Base-by-base conservation (phyloP, 2,329 filamentous ascomycete genomes). In the Chalaropsis thielavioides region DNA sequence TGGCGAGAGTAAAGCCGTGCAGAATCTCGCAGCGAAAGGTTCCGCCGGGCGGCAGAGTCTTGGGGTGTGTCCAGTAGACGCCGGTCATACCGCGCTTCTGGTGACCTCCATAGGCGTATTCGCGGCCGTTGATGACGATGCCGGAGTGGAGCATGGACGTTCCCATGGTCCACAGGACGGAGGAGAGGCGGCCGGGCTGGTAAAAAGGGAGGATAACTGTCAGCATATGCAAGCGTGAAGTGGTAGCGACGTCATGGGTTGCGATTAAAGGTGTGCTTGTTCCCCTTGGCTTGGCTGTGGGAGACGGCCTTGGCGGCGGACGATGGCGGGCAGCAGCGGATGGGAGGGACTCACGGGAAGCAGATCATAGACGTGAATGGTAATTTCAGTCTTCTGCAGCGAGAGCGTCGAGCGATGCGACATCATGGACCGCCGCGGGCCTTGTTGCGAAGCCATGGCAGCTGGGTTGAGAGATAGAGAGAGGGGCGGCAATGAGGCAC, bases 81-180 rank as follows among this genome's bases (percentile, higher is more conserved):
- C 90, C 90, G 3, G 88, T 92, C 65, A 86, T 74, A 27, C 82
- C 82, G 61, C 77, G 82, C 69, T 82, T 82, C 71, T 89, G 84
- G 73, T 95, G 90, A 1, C 90, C 90, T 54, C 90, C 90, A 71
- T 90, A 95, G 24, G 90, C 90, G 72, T 94, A 95, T 77, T 95
- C 90, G 68, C 80, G 83, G 69, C 86, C 83, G 72, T 86, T 86
- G 74, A 94, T 89, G 49, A 91, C 88, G 64, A 95, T 87, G 63
- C 89, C 90, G 0, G 89, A 89, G 73, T 95, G 90, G 4, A 94
- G 81, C 41, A 95, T 83, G 4, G 86, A 89, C 58, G 86, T 82
- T 67, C 90, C 90, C 64, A 92, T 73, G 22, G 84, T 81, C 90
- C 90, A 95, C 38, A 95, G 80, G 13, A 90, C 70, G 0, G 87